Evolutionary conservation across 1,284 basidiomycete species (phyloP).

Genomic region (Chondrostereum purpureum): DNA sequence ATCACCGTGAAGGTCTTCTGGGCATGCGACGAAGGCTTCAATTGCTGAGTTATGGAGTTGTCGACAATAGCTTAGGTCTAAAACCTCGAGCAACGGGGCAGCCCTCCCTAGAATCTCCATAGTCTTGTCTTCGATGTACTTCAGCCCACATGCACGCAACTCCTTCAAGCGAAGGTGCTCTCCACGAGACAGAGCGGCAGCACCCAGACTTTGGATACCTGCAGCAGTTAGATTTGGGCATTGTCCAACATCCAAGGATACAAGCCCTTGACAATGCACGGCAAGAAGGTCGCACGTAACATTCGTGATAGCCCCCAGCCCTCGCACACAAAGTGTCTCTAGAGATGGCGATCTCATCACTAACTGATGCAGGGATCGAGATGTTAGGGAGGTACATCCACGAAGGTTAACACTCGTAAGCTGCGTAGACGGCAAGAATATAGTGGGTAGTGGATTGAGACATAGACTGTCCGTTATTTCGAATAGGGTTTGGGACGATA

Average conservation of each 20-base stretch:
- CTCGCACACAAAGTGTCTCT: slow-evolving; percentile 57
- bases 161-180: slow-evolving; percentile 46
- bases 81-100: slow-evolving; percentile 69
- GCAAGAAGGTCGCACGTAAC: slow-evolving; percentile 66
- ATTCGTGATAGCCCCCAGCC: slow-evolving; percentile 62
- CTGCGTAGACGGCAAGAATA: slow-evolving; percentile 45
- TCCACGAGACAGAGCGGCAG: slow-evolving; percentile 34
- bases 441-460: slow-evolving; percentile 28
- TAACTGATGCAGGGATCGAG: slow-evolving; percentile 62
- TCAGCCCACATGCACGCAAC: slow-evolving; percentile 62
- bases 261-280: slow-evolving; percentile 46
- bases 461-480: slow-evolving; percentile 50
- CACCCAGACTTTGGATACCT: slow-evolving; percentile 45
- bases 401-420: slow-evolving; percentile 68
- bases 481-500: slow-evolving; percentile 45
- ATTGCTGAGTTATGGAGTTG: slow-evolving; percentile 71
- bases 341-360: slow-evolving; percentile 65
- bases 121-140: slow-evolving; percentile 49
- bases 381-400: slow-evolving; percentile 65
- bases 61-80: slow-evolving; percentile 72
- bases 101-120: slow-evolving; percentile 57
- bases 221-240: slow-evolving; percentile 65
- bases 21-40: slow-evolving; percentile 61
- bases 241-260: slow-evolving; percentile 65
- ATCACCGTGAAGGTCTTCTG: slow-evolving; percentile 28